Base-by-base conservation (phyloP, 2,329 filamentous ascomycete species). In the Colletotrichum somersetense region DNA sequence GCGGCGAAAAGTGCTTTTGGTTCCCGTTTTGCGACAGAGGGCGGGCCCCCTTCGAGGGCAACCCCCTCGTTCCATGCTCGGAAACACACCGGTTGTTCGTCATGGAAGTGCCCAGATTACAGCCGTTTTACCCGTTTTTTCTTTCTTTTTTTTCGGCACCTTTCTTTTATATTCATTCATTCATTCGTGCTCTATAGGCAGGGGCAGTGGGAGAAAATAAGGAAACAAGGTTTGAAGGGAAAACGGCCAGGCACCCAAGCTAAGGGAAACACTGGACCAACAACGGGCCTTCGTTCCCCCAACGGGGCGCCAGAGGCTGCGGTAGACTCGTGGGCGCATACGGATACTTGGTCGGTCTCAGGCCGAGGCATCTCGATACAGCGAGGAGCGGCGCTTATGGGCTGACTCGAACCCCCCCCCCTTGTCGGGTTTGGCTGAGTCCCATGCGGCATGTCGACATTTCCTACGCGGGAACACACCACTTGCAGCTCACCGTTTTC, bases 361-460 rank as follows among this genome's bases (percentile, higher is more conserved):
- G 44, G 8, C 12, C 8, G 26, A 53, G 30, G 42, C 53, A 69
- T 64, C 69, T 55, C 65, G 65, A 67, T 42, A 62, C 57, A 58
- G 42, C 50, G 67, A 44, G 57, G 52, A 59, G 52, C 64, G 52
- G 53, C 64, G 58, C 52, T 56, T 68, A 53, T 68, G 65, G 65
- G 69, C 69, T 72, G 69, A 64, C 58, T 59, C 69, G 52, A 56
- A 14, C 14, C 40, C 10, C 10, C 63, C 58, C 50, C 42, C 35
- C 46, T 59, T 10, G 16, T 5, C 62, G 23, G 26, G 58, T 72
- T 64, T 52, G 26, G 58, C 65, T 64, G 69, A 52, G 38, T 56
- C 53, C 6, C 16, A 33, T 26, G 26, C 33, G 20, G 33, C 26
- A 52, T 38, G 68, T 66, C 67, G 33, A 66, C 48, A 18, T 66